A percentile compares a stretch with the other conserved stretches of the same genome.
phyloP scores from a whole-genome alignment of 108 stramenopile species.

The Pseudonitzschia delicatissima region DNA sequence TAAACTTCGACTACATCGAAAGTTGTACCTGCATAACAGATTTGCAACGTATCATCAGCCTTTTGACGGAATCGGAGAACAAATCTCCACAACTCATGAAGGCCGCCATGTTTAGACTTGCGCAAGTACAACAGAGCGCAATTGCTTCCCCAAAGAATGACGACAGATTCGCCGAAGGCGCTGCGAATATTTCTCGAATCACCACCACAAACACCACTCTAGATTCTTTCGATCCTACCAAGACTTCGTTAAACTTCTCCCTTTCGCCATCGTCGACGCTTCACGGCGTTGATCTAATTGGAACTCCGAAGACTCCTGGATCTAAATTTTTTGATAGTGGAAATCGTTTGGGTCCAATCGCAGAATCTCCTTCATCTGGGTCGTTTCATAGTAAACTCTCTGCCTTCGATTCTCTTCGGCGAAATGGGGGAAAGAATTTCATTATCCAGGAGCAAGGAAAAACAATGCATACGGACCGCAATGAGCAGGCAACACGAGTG shows the following conservation, averaged over 20 bases:
- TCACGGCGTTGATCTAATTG: slow-evolving; percentile 22
- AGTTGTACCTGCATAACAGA: slow-evolving; percentile 3
- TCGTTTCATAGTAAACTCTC: too few relatives aligned
- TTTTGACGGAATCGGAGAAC: slow-evolving; percentile 3
- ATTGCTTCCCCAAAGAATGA: not conserved
- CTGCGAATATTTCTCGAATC: slow-evolving; percentile 32
- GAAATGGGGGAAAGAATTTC: too few relatives aligned
- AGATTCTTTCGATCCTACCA: slow-evolving; percentile 34
- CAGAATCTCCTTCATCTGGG: slow-evolving; percentile 14
- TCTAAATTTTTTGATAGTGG: not conserved
- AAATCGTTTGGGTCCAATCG: slow-evolving; percentile 24
- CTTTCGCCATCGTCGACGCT: slow-evolving; percentile 28
- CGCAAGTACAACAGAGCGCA: not conserved
- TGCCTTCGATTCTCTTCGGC: too few relatives aligned
- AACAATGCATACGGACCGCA: not conserved
- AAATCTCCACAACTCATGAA: slow-evolving; percentile 27
- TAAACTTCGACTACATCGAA: slow-evolving; percentile 27
- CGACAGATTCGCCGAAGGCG: not conserved
- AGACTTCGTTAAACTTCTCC: slow-evolving; percentile 29
- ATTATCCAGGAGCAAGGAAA: too few relatives aligned
- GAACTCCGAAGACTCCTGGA: slow-evolving; percentile 4
- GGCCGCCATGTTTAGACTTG: slow-evolving; percentile 12
- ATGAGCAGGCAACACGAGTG: not conserved
- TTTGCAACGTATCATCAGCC: slow-evolving; percentile 21
- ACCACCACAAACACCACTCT: slow-evolving; percentile 30